Evolutionary conservation across 2,329 filamentous ascomycete genomes (phyloP).

Genomic region (Pseudogymnoascus sp.): DNA sequence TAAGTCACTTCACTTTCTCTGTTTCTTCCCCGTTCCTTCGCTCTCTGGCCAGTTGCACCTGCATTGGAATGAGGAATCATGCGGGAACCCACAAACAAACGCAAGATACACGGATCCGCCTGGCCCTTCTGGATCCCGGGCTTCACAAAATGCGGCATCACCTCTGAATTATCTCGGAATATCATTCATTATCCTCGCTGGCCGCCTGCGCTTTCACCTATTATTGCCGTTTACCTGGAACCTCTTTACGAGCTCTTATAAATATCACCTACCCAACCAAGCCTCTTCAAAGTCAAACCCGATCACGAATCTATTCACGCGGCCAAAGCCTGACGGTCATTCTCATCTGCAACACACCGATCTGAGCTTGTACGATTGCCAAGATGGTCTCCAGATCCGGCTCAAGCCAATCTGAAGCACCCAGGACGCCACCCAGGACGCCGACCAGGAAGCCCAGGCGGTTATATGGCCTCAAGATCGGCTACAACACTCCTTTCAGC

Average conservation of each 20-base stretch:
- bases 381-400: neutral
- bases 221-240: neutral
- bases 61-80: slow-evolving; percentile 1
- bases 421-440: neutral
- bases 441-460: neutral
- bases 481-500: slow-evolving; percentile 3
- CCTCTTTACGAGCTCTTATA: neutral
- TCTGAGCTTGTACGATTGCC: neutral
- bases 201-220: neutral
- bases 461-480: neutral
- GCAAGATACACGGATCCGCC: neutral
- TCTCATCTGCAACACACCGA: neutral
- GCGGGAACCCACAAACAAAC: slow-evolving; percentile 4
- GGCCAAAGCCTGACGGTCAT: neutral
- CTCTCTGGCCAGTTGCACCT: slow-evolving; percentile 1
- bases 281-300: neutral
- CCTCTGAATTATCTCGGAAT: neutral
- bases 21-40: neutral
- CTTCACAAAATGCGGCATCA: neutral
- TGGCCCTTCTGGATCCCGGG: neutral
- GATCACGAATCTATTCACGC: neutral
- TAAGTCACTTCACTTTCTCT: neutral
- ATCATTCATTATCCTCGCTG: neutral
- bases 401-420: neutral
- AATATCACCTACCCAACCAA: neutral